Base-by-base conservation (phyloP, 495 filamentous ascomycete species). In the Hypoxylon lienhwacheense region DNA sequence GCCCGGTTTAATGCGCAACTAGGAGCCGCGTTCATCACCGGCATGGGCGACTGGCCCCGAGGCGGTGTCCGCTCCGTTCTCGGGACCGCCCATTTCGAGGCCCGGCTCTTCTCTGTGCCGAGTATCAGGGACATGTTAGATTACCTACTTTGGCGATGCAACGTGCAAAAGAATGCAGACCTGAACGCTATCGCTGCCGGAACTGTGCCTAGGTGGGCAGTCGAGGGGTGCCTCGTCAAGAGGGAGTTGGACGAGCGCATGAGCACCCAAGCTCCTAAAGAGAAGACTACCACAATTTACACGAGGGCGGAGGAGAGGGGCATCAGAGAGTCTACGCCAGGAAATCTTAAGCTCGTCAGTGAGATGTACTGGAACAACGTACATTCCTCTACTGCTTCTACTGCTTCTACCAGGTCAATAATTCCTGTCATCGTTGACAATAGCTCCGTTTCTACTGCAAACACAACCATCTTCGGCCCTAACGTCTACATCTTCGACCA, bases 401-500 rank as follows among this genome's bases (percentile, higher is more conserved):
- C 48, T 39, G 32, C 34, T 7, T 31, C 40, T 20, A 17, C 48
- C 0, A 59, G 8, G 16, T 11, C 47, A 17, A 36, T 32, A 19
- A 21, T 35, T 16, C 42, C 55, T 8, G 15, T 42, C 15, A 14
- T 40, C 0, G 39, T 25, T 10, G 40, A 55, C n/a, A 35, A 40
- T 2, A 50, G 31, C 11, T 47, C 51, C 11, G 19, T 55, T 20
- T 19, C 53, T 2, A 15, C 26, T 14, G 63, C 53, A 36, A 66
- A 66, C 14, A 17, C 37, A 1, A 66, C 63, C 6, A 56, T 68
- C 19, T 63, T 68, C 20, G 65, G 65, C 4, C 50, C 63, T 7
- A 61, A 66, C 11, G 65, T 68, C 16, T 63, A 61, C 12, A 42
- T 68, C 4, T 68, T 68, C 43, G 53, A 68, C 12, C 46, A 59